phyloP scores from a whole-genome alignment of 106 monocot species.

The Dendrobium catenatum region DNA sequence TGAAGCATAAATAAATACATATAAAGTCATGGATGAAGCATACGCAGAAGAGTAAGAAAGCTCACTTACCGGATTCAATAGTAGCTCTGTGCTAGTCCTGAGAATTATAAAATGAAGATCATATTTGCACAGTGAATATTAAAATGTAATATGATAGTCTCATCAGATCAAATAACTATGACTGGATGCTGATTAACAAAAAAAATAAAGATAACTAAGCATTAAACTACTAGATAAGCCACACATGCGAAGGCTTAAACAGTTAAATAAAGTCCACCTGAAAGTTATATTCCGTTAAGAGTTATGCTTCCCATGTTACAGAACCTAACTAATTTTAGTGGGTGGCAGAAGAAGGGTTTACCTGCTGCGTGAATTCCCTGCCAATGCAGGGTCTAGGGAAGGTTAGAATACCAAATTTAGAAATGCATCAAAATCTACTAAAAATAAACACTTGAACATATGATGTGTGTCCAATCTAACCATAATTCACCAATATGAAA shows the following conservation, averaged over 20 bases:
- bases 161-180: background rate
- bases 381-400: background rate
- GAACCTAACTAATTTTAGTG: background rate
- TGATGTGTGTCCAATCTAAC: background rate
- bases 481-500: background rate
- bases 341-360: background rate
- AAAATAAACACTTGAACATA: background rate
- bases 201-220: background rate
- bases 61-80: slow-evolving; percentile 69
- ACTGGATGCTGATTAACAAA: background rate
- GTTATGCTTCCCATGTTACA: background rate
- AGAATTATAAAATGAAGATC: slow-evolving; percentile 20
- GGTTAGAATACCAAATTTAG: background rate
- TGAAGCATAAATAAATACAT: background rate
- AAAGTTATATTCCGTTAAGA: background rate
- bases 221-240: background rate
- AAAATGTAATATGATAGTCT: background rate
- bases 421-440: background rate
- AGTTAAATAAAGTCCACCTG: background rate
- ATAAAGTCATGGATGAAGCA: background rate
- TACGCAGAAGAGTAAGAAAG: background rate
- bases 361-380: background rate
- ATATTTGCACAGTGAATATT: background rate
- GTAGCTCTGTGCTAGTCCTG: slow-evolving; percentile 86
- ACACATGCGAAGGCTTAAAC: background rate